phyloP scores from a whole-genome alignment of 495 filamentous ascomycete species.

The Aspergillus mulundensis region DNA sequence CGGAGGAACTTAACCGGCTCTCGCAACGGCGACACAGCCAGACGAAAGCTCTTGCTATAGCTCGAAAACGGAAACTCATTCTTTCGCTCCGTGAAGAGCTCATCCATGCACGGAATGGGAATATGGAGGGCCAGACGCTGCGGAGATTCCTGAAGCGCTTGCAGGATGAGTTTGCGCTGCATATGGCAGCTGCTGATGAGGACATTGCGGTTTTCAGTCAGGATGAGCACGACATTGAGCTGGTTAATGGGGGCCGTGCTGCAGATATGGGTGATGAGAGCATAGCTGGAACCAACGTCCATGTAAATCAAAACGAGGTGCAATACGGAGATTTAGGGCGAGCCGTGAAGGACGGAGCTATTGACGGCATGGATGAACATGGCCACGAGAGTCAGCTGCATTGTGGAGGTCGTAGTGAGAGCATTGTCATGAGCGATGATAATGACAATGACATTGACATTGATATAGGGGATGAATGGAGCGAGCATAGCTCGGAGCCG shows the following conservation, averaged over 20 bases:
- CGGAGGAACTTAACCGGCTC: constrained; percentile 52
- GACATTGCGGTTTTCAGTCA: constrained; percentile 3
- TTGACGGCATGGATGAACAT: too few species aligned
- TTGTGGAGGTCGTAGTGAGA: too few species aligned
- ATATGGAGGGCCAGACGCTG: constrained; percentile 62
- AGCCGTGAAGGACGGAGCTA: too few species aligned
- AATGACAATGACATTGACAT: not conserved
- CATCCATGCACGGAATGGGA: constrained; percentile 62
- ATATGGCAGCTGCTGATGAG: constrained; percentile 60
- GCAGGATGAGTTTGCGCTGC: constrained; percentile 69
- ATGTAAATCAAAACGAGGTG: too few species aligned
- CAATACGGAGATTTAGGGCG: too few species aligned
- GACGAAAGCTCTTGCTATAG: constrained; percentile 51
- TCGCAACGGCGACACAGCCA: constrained; percentile 52
- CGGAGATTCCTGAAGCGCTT: constrained; percentile 62
- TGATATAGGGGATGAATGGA: not conserved
- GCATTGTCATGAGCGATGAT: too few species aligned
- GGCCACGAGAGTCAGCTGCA: too few species aligned
- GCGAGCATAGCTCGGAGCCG: not conserved
- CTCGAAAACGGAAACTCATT: constrained; percentile 65
- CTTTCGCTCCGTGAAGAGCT: constrained; percentile 72
- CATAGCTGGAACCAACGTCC: too few species aligned
- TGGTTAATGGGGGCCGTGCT: not conserved
- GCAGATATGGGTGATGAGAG: not conserved
- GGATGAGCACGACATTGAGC: not conserved